Conservation (phyloP, 805 yeast genomes). For the Millerozyma miso region DNA sequence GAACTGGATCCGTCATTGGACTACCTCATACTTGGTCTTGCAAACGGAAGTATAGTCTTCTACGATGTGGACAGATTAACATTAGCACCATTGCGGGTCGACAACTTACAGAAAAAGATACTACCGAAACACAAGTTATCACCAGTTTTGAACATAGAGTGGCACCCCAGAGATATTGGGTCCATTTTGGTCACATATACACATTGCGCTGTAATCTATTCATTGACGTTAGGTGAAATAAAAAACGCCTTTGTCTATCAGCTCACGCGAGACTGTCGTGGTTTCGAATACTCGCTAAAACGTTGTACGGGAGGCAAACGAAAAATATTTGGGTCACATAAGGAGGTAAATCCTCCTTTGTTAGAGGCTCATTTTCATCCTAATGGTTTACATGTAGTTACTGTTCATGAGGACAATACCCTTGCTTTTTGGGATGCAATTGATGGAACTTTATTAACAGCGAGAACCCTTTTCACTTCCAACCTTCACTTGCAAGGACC, state of each 20-base stretch:
- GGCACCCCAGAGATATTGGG: slow-evolving; percentile 91
- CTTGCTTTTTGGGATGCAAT: slow-evolving; percentile 91
- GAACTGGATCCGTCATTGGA: slow-evolving; percentile 86
- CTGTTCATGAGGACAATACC: slow-evolving; percentile 78
- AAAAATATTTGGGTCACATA: slow-evolving; percentile 35
- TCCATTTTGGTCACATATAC: slow-evolving; percentile 69
- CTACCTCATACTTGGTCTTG: slow-evolving; percentile 77
- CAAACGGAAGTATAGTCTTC: slow-evolving; percentile 66
- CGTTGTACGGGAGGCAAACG: slow-evolving; percentile 37
- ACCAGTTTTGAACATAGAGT: slow-evolving; percentile 60
- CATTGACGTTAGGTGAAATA: slow-evolving; percentile 57
- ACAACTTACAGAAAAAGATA: slow-evolving; percentile 61
- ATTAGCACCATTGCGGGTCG: slow-evolving; percentile 61
- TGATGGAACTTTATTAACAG: slow-evolving; percentile 68
- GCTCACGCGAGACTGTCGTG: slow-evolving; percentile 65
- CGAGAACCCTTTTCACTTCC: slow-evolving; percentile 66
- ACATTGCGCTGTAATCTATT: slow-evolving; percentile 64
- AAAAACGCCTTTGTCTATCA: slow-evolving; percentile 56
- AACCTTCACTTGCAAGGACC: slow-evolving; percentile 54
- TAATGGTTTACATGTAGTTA: slow-evolving; percentile 78
- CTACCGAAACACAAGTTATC: slow-evolving; percentile 57
- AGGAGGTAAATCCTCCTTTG: slow-evolving; percentile 28
- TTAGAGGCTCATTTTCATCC: slow-evolving; percentile 80
- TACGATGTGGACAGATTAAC: slow-evolving; percentile 79
- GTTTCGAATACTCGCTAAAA: slow-evolving; percentile 34